Conservation (phyloP, 2,329 filamentous ascomycete genomes). For the Lachnellula cervina region DNA sequence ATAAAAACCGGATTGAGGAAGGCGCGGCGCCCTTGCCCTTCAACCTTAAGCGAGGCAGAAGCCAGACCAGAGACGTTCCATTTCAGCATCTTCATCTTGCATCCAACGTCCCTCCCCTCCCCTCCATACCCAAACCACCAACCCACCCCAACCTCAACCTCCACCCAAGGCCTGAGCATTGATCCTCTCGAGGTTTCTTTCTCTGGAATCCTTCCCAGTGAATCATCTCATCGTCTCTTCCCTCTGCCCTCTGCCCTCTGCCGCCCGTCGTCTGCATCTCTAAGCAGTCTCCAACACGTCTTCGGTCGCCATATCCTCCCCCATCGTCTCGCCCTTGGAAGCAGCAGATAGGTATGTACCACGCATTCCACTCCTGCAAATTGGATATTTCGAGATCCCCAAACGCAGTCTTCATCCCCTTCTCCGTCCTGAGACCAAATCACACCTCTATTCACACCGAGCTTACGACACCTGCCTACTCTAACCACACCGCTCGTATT, state of each 20-base stretch:
- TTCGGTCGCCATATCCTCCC: conserved; percentile 9
- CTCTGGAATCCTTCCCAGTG: neutral
- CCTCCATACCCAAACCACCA: conserved; percentile 6
- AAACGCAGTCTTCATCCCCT: neutral
- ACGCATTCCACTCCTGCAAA: neutral
- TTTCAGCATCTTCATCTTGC: neutral
- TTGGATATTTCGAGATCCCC: neutral
- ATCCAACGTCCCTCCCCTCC: conserved; percentile 8
- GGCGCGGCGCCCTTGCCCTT: no score
- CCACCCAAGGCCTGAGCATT: conserved; percentile 10
- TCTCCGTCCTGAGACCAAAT: neutral
- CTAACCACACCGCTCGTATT: conserved; percentile 22
- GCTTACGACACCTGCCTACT: conserved; percentile 6
- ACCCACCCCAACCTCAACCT: conserved; percentile 4
- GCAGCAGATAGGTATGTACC: conserved; percentile 21
- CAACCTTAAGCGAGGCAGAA: conserved; percentile 2
- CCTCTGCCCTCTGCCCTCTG: neutral
- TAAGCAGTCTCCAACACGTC: conserved; percentile 6
- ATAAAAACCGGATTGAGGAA: neutral
- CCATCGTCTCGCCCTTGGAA: conserved; percentile 12
- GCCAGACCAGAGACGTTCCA: neutral
- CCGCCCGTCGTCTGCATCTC: neutral
- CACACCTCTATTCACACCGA: conserved; percentile 1
- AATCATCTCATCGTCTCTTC: conserved; percentile 2
- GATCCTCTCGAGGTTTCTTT: conserved; percentile 4